Evolutionary conservation across 495 filamentous ascomycete genomes (phyloP).

Genomic region (Talaromyces nanjingensis): DNA sequence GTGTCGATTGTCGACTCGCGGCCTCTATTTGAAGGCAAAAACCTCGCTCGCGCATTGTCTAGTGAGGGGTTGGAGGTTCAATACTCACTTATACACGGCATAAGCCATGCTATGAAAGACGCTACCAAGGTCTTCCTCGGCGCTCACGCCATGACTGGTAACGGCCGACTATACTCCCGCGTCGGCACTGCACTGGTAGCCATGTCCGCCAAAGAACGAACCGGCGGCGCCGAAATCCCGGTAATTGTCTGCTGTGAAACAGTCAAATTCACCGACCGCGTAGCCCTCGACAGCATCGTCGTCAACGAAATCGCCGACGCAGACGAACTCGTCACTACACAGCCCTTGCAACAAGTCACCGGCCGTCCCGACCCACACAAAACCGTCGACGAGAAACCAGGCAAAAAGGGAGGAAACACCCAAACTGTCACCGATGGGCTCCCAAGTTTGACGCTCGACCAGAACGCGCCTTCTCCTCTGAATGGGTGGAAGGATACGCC

Average conservation of each 20-base stretch:
- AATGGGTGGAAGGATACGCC: slow-evolving; percentile 53
- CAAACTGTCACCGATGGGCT: slow-evolving; percentile 19
- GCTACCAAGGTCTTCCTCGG: slow-evolving; percentile 80
- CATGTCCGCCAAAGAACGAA: slow-evolving; percentile 69
- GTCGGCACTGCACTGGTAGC: slow-evolving; percentile 84
- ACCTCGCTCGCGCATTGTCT: slow-evolving; percentile 60
- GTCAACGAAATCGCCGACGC: slow-evolving; percentile 80
- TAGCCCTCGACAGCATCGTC: slow-evolving; percentile 84
- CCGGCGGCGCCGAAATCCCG: slow-evolving; percentile 53
- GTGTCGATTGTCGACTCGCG: slow-evolving; percentile 82
- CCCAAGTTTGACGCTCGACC: slow-evolving; percentile 12
- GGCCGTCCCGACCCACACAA: slow-evolving; percentile 26
- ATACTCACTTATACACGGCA: slow-evolving; percentile 71
- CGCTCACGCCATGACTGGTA: slow-evolving; percentile 84
- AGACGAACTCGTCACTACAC: slow-evolving; percentile 49
- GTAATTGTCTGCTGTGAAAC: slow-evolving; percentile 92
- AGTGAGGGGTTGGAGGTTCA: slow-evolving; percentile 64
- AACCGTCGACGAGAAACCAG: slow-evolving; percentile 17
- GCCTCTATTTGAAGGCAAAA: slow-evolving; percentile 73
- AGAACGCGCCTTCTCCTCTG: slow-evolving; percentile 29
- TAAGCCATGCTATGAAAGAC: slow-evolving; percentile 63
- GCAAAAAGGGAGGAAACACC: slow-evolving; percentile 21
- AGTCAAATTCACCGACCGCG: slow-evolving; percentile 89
- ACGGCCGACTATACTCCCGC: slow-evolving; percentile 79
- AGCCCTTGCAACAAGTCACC: slow-evolving; percentile 29